Base-by-base conservation (phyloP, 306 rosid species). In the Vigna angularis region DNA sequence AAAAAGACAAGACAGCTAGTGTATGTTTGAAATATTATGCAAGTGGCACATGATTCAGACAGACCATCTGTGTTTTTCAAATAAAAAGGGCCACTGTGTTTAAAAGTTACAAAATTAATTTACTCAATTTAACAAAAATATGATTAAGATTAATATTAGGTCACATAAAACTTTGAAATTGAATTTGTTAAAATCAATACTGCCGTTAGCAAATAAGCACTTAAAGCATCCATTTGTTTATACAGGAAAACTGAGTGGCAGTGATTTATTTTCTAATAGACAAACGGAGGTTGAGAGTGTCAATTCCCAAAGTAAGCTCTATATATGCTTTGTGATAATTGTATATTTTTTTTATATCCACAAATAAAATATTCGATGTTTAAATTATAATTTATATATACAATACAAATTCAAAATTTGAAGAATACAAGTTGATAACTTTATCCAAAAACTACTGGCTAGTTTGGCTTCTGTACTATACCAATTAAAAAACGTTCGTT, bases 1-100 rank as follows among this genome's bases (percentile, higher is more conserved):
- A 74, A 36, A 26, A 42, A 42, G 47, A 42, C 47, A 15, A 47
- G 76, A 68, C 81, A 81, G 30, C 81, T 59, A n/a, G 16, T 59
- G 66, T 65, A 38, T 49, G 22, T 57, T 57, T 74, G 18, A 67
- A 58, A 58, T 45, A 67, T 56, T 69, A 42, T 70, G 24, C 26
- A 32, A 62, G 38, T 59, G 26, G 51, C 85, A 84, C 82, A 66
- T 72, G 74, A 66, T 58, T 72, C 70, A 26, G 36, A 36, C 62
- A 66, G 55, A 7, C 66, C 44, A 30, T 61, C 12, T 30, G 30
- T 47, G 28, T 24, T 74, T 74, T 79, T 42, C 56, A 30, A 45
- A 66, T 40, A 52, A 26, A 44, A 18, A 61, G 4, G 32, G 15
- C 62, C 16, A 53, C 13, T 20, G 61, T 6, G 11, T 55, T 17